Base-by-base conservation (phyloP, 192 early-diverging fungal species). In the Coemansia sp. region DNA sequence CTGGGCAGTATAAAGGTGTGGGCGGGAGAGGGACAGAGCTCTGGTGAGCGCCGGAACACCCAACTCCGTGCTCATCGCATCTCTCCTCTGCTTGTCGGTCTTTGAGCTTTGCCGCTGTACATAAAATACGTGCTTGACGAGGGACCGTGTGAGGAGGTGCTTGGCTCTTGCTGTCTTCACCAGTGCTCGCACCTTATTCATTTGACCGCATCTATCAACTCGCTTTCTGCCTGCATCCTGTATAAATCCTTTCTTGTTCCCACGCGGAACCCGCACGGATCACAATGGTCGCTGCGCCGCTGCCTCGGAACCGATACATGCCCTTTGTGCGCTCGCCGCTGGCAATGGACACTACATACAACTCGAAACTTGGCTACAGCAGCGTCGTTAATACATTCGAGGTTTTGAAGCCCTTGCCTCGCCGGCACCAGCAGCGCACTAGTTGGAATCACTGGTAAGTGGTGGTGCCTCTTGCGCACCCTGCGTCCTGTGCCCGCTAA, bases 371-470 rank as follows among this genome's bases (percentile, higher is more conserved):
- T 8, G 65, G 42, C 18, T 39, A 41, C 26, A 26, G 34, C 63
- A 73, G 70, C 48, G 60, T 76, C 31, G 65, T 76, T 23, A 67
- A 61, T 46, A 43, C 58, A 9, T 76, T 68, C 41, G 81, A 80
- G 56, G 92, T 90, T 76, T 78, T 95, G 25, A 86, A 81, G 47
- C 82, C 85, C 1, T 53, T 60, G 31, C 85, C 88, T 8, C 74
- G 65, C 40, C 81, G 83, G 48, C 88, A 95, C 65, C 79, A 82
- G 27, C 88, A 86, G 55, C 81, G 86, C 53, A 82, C 91, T 2
- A 97, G 86, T 49, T 94, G 94, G 52, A 91, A 94, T 53, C 94
- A 97, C 79, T 95, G 92, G 93, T 85, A 77, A 52, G 68, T 23
- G 11, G 17, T 27, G 23, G 30, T 6, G 30, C 30, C 5, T 31